Conservation (phyloP, 345 rosid genomes). For the Passiflora organensis region DNA sequence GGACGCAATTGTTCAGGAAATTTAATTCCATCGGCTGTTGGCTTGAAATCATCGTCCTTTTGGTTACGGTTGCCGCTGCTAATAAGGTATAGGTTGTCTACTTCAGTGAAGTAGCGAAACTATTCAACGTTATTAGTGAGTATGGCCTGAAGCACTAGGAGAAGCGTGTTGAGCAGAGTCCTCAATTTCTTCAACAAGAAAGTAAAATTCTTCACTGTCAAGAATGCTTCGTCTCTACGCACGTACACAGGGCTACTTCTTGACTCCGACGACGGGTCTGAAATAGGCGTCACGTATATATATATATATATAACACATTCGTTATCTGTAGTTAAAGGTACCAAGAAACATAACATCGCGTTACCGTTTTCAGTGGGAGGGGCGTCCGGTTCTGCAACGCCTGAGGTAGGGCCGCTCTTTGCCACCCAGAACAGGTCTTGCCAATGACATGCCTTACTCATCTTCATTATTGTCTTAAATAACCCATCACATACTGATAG, state of each 20-base stretch:
- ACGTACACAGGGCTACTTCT: slow-evolving; percentile 19
- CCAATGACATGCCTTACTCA: too few relatives aligned
- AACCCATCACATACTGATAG: too few relatives aligned
- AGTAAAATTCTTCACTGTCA: slow-evolving; percentile 13
- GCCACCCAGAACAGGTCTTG: slow-evolving; percentile 32
- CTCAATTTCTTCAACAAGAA: slow-evolving; percentile 13
- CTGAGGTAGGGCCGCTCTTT: slow-evolving; percentile 44
- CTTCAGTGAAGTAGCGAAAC: slow-evolving; percentile 13
- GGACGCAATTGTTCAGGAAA: background rate
- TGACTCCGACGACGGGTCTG: slow-evolving; percentile 31
- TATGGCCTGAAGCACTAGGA: slow-evolving; percentile 4
- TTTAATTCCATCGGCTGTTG: too few relatives aligned
- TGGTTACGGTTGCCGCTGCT: slow-evolving; percentile 9
- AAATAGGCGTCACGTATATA: background rate
- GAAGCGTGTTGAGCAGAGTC: slow-evolving; percentile 11
- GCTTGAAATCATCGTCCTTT: background rate
- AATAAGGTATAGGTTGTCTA: slow-evolving; percentile 11
- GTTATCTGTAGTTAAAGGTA: too few relatives aligned
- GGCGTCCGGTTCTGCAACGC: slow-evolving; percentile 54
- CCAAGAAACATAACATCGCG: background rate
- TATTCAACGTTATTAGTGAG: slow-evolving; percentile 2
- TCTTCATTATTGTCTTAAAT: too few relatives aligned
- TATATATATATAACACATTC: background rate
- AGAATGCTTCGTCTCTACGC: slow-evolving; percentile 34
- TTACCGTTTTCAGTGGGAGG: slow-evolving; percentile 18